Conservation (phyloP, 2,329 filamentous ascomycete genomes). For the Sarocladiaceae sp. region DNA sequence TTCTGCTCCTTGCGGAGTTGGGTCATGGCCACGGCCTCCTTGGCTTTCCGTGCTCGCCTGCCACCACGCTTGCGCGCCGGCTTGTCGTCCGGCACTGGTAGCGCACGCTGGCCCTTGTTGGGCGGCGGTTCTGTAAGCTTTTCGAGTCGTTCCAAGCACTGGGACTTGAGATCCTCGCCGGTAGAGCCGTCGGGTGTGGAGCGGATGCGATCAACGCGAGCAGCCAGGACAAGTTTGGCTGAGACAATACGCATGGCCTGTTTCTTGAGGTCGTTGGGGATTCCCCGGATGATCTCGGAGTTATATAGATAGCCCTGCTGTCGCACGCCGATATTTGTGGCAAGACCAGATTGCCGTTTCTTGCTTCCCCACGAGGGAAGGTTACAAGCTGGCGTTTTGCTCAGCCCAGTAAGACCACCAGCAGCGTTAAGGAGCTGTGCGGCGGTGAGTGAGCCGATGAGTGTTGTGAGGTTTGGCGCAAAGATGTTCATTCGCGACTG, state of each 20-base stretch:
- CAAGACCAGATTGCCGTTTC: conserved; percentile 75
- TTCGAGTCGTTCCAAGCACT: conserved; percentile 79
- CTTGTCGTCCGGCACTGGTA: conserved; percentile 93
- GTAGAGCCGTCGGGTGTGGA: conserved; percentile 73
- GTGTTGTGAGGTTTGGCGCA: conserved; percentile 83
- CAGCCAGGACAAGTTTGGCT: conserved; percentile 88
- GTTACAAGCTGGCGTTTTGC: conserved; percentile 91
- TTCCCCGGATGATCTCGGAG: conserved; percentile 78
- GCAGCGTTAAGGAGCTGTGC: conserved; percentile 95
- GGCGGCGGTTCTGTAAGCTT: conserved; percentile 88
- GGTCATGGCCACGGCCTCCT: conserved; percentile 95
- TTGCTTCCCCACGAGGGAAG: conserved; percentile 86
- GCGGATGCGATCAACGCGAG: conserved; percentile 82
- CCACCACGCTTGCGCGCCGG: conserved; percentile 89
- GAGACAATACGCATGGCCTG: conserved; percentile 94
- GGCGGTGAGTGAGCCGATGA: conserved; percentile 88
- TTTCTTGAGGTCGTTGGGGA: conserved; percentile 80
- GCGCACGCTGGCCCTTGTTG: conserved; percentile 78
- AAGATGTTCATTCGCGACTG: conserved; percentile 96
- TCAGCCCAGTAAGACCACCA: conserved; percentile 79
- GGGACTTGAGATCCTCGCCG: conserved; percentile 73
- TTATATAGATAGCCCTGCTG: conserved; percentile 93
- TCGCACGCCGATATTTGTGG: conserved; percentile 84
- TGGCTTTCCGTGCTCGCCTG: conserved; percentile 82
- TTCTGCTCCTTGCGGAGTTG: conserved; percentile 95